Percentiles rank a stretch among this genome's conserved stretches.
phyloP scores from a whole-genome alignment of 202 grass and related monocot genomes.

The Cymbopogon flexuosus region DNA sequence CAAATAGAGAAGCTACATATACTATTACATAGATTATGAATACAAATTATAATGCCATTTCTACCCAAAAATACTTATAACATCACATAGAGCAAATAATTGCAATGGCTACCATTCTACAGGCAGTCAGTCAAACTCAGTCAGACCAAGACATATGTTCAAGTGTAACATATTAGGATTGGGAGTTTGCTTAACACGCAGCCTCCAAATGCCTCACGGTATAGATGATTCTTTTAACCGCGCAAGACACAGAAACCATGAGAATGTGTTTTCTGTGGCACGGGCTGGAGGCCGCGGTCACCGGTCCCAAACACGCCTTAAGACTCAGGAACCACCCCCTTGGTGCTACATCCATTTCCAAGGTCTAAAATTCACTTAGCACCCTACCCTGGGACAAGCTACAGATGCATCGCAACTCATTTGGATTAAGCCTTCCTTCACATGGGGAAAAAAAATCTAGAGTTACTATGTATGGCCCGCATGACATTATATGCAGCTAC shows the following conservation, averaged over 20 bases:
- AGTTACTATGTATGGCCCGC: not conserved
- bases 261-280: too few relatives aligned
- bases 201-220: too few relatives aligned
- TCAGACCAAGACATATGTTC: not conserved
- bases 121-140: not conserved
- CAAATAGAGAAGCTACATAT: not conserved
- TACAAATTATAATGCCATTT: slow-evolving; percentile 1
- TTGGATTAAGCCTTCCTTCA: not conserved
- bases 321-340: not conserved
- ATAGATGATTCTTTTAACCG: too few relatives aligned
- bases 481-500: not conserved
- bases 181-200: slow-evolving; percentile 7
- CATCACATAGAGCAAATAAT: slow-evolving; percentile 2
- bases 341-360: not conserved
- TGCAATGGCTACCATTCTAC: not conserved
- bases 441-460: not conserved
- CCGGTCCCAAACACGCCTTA: too few relatives aligned
- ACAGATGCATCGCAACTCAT: too few relatives aligned
- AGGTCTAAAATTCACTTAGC: not conserved
- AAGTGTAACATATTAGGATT: not conserved
- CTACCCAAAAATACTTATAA: not conserved
- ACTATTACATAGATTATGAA: slow-evolving; percentile 11
- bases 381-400: not conserved
- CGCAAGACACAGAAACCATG: too few relatives aligned
- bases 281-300: too few relatives aligned